These are phyloP conservation scores for Phyllachora maydis DNA, from an alignment of 2,329 filamentous ascomycete species.

Conservation along the genomic window DNA sequence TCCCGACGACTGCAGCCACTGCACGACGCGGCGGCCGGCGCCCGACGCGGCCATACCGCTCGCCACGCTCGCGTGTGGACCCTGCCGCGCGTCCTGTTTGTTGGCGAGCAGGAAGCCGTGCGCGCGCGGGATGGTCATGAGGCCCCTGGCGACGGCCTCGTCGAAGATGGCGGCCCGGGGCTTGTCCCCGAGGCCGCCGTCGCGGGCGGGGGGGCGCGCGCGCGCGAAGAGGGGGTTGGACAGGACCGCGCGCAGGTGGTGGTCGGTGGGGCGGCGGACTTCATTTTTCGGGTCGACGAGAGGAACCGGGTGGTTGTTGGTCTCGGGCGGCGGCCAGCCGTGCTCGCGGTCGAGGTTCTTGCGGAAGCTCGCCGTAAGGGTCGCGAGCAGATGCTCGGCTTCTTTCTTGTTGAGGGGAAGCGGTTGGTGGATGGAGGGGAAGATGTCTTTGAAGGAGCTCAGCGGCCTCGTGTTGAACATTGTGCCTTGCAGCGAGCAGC, in stretches of 20 bases:
- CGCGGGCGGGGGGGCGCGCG: conserved; percentile 8
- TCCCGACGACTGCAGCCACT: conserved; percentile 31
- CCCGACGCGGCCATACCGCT: conserved; percentile 18
- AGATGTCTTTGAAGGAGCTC: conserved; percentile 16
- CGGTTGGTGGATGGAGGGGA: conserved; percentile 28
- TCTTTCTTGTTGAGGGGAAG: conserved; percentile 26
- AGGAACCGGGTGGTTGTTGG: conserved; percentile 3
- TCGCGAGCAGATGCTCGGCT: conserved; percentile 31
- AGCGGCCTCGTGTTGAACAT: conserved; percentile 16
- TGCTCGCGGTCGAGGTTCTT: conserved; percentile 36
- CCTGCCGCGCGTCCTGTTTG: conserved; percentile 15
- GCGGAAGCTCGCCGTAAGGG: conserved; percentile 34
- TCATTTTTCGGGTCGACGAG: conserved; percentile 2
- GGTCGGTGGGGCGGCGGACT: conserved; percentile 18
- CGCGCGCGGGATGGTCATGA: conserved; percentile 32
- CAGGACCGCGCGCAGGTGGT: conserved; percentile 33
- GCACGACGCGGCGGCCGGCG: conserved; percentile 24
- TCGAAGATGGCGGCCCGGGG: conserved; percentile 32
- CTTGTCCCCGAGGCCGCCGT: conserved; percentile 2
- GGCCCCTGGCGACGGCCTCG: conserved; percentile 28
- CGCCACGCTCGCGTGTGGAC: conserved; percentile 11
- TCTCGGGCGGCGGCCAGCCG: conserved; percentile 17
- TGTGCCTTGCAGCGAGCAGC: too few species aligned
- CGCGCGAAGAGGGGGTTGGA: conserved; percentile 32
- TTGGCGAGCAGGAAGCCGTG: conserved; percentile 31